These are phyloP conservation scores for Amylocystis lapponica DNA, from an alignment of 768 basidiomycete genomes.

Conservation along the genomic window DNA sequence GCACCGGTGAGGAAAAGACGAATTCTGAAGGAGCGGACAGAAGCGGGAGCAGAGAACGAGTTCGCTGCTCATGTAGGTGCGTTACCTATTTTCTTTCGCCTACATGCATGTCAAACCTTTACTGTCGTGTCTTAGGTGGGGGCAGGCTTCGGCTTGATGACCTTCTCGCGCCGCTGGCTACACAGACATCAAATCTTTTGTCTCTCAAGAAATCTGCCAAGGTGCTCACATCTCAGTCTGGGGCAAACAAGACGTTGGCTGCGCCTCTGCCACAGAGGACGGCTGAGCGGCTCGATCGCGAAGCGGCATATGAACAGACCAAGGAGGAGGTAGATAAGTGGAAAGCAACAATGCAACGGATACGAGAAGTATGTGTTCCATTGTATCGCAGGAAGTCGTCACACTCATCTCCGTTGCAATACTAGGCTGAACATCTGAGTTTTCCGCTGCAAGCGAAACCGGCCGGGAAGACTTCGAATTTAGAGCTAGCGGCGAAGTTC, in stretches of 20 bases:
- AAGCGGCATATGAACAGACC: conserved; percentile 92
- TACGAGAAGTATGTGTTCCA: conserved; percentile 62
- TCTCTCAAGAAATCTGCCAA: conserved; percentile 70
- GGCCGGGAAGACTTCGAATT: conserved; percentile 53
- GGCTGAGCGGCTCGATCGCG: conserved; percentile 86
- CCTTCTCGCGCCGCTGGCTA: conserved; percentile 66
- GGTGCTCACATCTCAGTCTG: conserved; percentile 45
- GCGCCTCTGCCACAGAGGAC: conserved; percentile 83
- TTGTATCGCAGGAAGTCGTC: background rate
- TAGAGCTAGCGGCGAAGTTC: conserved; percentile 79
- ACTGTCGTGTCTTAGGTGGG: conserved; percentile 30
- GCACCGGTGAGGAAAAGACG: conserved; percentile 47
- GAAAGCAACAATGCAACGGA: conserved; percentile 86
- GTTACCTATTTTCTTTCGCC: conserved; percentile 1
- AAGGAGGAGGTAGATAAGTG: conserved; percentile 92
- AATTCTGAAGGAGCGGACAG: conserved; percentile 63
- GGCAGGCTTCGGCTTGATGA: conserved; percentile 63
- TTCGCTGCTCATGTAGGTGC: conserved; percentile 57
- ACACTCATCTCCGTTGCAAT: background rate
- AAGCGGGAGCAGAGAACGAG: conserved; percentile 77
- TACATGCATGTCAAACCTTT: background rate
- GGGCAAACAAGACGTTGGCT: conserved; percentile 57
- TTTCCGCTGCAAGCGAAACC: conserved; percentile 75
- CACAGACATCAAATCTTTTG: conserved; percentile 51
- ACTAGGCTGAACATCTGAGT: conserved; percentile 77